A percentile compares a stretch with the other conserved stretches of the same genome.
phyloP scores from a whole-genome alignment of 2,329 filamentous ascomycete genomes.

The Monilinia laxa region DNA sequence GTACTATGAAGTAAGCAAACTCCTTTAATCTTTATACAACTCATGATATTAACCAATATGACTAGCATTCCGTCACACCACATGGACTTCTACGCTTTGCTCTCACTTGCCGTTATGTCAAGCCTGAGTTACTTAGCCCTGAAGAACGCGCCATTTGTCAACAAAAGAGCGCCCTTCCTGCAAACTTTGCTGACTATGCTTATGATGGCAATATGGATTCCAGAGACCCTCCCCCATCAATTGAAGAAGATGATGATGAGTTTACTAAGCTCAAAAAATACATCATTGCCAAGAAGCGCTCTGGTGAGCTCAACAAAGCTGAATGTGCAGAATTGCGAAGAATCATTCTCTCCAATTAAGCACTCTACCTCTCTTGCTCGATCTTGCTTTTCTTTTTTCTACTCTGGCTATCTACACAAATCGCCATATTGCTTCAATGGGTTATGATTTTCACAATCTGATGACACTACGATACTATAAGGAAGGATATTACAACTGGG shows the following conservation, averaged over 20 bases:
- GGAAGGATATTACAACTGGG: conserved; percentile 5
- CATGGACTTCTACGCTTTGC: conserved; percentile 54
- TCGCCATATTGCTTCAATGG: not conserved
- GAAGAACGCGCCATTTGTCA: conserved; percentile 29
- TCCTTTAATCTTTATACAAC: too few relatives aligned
- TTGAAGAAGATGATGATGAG: not conserved
- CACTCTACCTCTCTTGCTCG: not conserved
- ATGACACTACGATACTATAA: not conserved
- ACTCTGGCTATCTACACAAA: not conserved
- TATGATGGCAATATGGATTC: conserved; percentile 39
- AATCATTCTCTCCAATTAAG: not conserved
- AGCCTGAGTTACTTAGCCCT: conserved; percentile 44
- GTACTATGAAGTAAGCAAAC: conserved; percentile 52
- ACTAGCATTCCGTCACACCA: conserved; percentile 53
- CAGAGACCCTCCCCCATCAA: not conserved
- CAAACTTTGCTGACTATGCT: conserved; percentile 33
- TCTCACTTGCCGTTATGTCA: conserved; percentile 55
- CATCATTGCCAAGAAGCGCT: not conserved
- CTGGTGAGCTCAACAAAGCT: not conserved
- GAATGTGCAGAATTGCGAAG: not conserved
- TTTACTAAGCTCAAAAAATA: not conserved
- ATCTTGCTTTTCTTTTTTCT: not conserved
- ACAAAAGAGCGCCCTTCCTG: conserved; percentile 37
- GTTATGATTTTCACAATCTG: not conserved
- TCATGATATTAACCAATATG: conserved; percentile 29